phyloP scores from a whole-genome alignment of 2,329 filamentous ascomycete genomes.

The Cladophialophora exuberans region DNA sequence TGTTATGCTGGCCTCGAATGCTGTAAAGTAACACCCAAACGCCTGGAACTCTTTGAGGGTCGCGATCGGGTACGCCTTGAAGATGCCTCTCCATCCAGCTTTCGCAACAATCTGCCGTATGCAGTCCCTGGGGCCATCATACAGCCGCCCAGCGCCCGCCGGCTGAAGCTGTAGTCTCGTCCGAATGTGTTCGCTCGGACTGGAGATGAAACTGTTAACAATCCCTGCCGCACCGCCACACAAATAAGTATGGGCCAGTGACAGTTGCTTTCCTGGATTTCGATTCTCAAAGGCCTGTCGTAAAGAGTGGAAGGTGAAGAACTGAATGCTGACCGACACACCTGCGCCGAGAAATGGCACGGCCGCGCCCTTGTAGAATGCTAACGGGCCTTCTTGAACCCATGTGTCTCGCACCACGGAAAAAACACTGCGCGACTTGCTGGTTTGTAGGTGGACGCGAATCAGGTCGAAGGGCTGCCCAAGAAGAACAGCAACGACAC shows the following conservation, averaged over 20 bases:
- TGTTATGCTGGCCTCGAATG: conserved; percentile 20
- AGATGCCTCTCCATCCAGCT: conserved; percentile 12
- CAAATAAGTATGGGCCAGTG: neutral
- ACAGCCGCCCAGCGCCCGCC: conserved; percentile 6
- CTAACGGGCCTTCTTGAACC: neutral
- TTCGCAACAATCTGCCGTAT: conserved; percentile 3
- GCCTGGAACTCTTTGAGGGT: conserved; percentile 19
- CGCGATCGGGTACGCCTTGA: conserved; percentile 17
- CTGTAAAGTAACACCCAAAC: conserved; percentile 18
- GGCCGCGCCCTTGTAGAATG: conserved; percentile 4
- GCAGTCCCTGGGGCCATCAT: conserved; percentile 19
- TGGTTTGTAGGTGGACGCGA: conserved; percentile 17
- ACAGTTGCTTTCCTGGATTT: neutral
- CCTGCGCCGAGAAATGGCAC: neutral
- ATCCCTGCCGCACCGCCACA: conserved; percentile 14
- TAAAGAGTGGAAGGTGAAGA: conserved; percentile 17
- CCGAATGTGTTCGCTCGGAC: conserved; percentile 22
- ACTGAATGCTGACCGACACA: conserved; percentile 22
- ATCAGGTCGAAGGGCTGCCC: conserved; percentile 18
- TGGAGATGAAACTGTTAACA: conserved; percentile 19
- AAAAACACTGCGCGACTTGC: conserved; percentile 15
- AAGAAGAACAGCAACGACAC: conserved; percentile 17
- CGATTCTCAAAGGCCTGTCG: conserved; percentile 1
- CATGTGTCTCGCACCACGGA: conserved; percentile 1
- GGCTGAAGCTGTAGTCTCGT: conserved; percentile 23